Evolutionary conservation across 805 yeast species (phyloP), one percentile per base, ranked within the genome.

Genomic region (Candida easanensis): DNA sequence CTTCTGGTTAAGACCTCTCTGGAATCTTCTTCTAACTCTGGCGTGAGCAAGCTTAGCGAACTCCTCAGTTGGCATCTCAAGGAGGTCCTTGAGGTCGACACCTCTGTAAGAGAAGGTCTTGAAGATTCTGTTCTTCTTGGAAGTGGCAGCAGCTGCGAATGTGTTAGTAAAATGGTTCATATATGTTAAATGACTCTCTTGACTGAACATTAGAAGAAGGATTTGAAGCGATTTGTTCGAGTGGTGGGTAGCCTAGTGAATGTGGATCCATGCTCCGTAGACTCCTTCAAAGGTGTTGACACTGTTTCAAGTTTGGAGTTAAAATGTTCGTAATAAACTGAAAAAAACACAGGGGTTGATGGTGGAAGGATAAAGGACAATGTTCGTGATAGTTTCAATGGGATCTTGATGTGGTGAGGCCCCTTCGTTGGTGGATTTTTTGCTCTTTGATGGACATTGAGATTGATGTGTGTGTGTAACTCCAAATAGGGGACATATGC

Each of bases 11-110:
- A 91, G 80, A 79, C 98, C 98, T 80, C 96, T 86, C 74, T 89
- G 86, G 79, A 91, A 88, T 85, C 96, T 90, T 88, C 99, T 88
- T 85, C 98, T 91, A 70, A 91, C 97, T 81, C 99, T 88, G 68
- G 99, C 95, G 69, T 85, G 88, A 69, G 96, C 88, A 70, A 93
- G 80, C 74, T 91, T 86, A 74, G 91, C 84, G 77, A 93, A 93
- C 68, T 93, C 97, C 79, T 91, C 97, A 65, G 89, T 87, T 73
- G 88, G 78, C 82, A 91, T 78, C 74, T 86, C 93, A 70, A 91
- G 79, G 70, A 93, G 82, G 70, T 91, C 88, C 68, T 84, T 84
- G 69, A 93, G 85, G 73, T 90, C 97, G 70, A 93, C 96, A 75
- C 99, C 99, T 76, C 93, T 89, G 96, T 80, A 93, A 63, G 96